Conservation (phyloP, 805 yeast genomes). For the Candida rishiriensis region DNA sequence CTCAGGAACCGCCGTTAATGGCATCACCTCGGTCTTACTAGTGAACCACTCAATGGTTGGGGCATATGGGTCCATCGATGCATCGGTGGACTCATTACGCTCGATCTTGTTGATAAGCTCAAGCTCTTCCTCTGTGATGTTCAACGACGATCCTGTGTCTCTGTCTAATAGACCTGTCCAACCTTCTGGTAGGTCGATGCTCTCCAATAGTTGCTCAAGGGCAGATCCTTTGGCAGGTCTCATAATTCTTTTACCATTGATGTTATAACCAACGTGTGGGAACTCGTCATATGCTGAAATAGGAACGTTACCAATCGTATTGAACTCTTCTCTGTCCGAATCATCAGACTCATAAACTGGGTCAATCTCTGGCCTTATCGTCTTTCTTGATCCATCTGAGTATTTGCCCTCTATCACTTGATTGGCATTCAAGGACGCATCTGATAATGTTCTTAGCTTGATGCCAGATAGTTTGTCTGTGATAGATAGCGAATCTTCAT, state of each 20-base stretch:
- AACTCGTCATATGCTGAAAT: constrained; percentile 90
- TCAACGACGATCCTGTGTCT: constrained; percentile 79
- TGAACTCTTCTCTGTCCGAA: constrained; percentile 70
- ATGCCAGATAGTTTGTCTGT: constrained; percentile 53
- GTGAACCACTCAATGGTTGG: constrained; percentile 97
- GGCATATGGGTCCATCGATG: constrained; percentile 78
- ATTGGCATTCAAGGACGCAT: constrained; percentile 29
- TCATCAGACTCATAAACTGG: constrained; percentile 96
- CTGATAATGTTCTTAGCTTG: constrained; percentile 46
- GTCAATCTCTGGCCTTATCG: constrained; percentile 82
- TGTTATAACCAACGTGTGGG: constrained; percentile 96
- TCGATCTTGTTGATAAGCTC: constrained; percentile 85
- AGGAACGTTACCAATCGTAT: constrained; percentile 93
- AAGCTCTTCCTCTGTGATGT: constrained; percentile 80
- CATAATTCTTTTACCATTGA: constrained; percentile 97
- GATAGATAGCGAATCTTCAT: constrained; percentile 44
- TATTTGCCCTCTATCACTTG: constrained; percentile 42
- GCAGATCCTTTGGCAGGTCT: constrained; percentile 98
- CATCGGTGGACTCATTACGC: constrained; percentile 79
- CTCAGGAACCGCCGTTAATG: constrained; percentile 89
- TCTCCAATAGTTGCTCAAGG: constrained; percentile 80
- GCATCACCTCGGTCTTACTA: constrained; percentile 78
- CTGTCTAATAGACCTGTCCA: constrained; percentile 97
- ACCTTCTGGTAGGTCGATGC: constrained; percentile 93
- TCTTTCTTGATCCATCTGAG: constrained; percentile 78